phyloP scores from a whole-genome alignment of 2,329 filamentous ascomycete genomes.

The Cyclaneusma minus region DNA sequence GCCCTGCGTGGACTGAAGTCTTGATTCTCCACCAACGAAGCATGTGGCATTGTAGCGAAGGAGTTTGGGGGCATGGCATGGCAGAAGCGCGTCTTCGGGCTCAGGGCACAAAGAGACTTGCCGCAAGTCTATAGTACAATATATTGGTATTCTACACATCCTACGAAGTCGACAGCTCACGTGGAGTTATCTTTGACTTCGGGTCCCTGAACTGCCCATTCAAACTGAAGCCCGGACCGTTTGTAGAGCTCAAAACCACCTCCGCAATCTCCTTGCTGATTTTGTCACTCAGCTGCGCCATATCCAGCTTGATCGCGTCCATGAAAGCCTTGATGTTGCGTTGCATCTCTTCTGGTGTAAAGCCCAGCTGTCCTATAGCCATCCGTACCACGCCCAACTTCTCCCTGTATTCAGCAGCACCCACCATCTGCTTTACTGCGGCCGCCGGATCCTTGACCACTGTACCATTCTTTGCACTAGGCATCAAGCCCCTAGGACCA shows the following conservation, averaged over 20 bases:
- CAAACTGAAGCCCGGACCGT: slow-evolving; percentile 74
- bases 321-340: slow-evolving; percentile 72
- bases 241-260: slow-evolving; percentile 71
- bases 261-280: slow-evolving; percentile 59
- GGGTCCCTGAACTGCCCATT: slow-evolving; percentile 60
- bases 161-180: slow-evolving; percentile 32
- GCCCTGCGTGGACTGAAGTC: slow-evolving; percentile 21
- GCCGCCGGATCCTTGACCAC: slow-evolving; percentile 66
- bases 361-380: slow-evolving; percentile 80
- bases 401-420: slow-evolving; percentile 78
- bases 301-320: slow-evolving; percentile 62
- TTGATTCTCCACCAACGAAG: slow-evolving; percentile 4
- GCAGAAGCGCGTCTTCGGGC: slow-evolving; percentile 1
- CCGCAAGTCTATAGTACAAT: slow-evolving; percentile 13
- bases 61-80: slow-evolving; percentile 21
- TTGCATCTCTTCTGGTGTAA: slow-evolving; percentile 73
- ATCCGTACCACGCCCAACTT: slow-evolving; percentile 69
- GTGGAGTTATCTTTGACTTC: slow-evolving; percentile 37
- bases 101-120: too few relatives aligned
- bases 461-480: slow-evolving; percentile 72
- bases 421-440: slow-evolving; percentile 69
- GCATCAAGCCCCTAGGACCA: slow-evolving; percentile 87
- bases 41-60: slow-evolving; percentile 23
- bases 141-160: slow-evolving; percentile 28
- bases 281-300: slow-evolving; percentile 45